phyloP scores from a whole-genome alignment of 805 yeast species.

The Metschnikowia noctiluminum region DNA sequence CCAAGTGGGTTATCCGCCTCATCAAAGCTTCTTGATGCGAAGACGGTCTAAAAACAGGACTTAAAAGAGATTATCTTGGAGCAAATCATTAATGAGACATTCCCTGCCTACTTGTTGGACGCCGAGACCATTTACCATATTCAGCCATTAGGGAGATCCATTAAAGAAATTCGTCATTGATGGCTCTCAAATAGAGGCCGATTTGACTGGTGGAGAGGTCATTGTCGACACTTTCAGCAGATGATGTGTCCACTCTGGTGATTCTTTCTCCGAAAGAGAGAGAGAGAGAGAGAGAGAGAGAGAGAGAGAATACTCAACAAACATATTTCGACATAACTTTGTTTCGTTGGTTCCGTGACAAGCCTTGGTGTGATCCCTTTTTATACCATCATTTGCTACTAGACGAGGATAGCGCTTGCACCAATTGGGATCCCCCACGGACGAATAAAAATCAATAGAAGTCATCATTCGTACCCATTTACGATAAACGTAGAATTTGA shows the following conservation, averaged over 20 bases:
- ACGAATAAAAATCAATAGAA: constrained; percentile 27
- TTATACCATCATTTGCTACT: constrained; percentile 10
- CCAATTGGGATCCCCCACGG: constrained; percentile 50
- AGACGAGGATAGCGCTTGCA: constrained; percentile 35
- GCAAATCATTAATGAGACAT: constrained; percentile 86
- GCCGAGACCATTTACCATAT: constrained; percentile 96
- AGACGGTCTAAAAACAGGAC: constrained; percentile 89
- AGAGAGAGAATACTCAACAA: no score
- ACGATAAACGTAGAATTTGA: no score
- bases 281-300: no score
- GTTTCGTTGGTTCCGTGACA: constrained; percentile 14
- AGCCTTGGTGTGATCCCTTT: constrained; percentile 16
- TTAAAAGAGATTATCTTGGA: constrained; percentile 73
- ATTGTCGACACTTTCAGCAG: constrained; percentile 99
- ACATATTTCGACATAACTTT: constrained; percentile 25
- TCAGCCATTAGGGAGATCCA: constrained; percentile 99
- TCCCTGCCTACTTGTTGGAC: constrained; percentile 86
- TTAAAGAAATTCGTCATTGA: constrained; percentile 99
- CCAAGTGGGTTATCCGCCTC: no score
- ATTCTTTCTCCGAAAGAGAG: constrained; percentile 95
- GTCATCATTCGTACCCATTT: constrained; percentile 4
- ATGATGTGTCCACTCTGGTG: constrained; percentile 99
- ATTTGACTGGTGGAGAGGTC: constrained; percentile 98
- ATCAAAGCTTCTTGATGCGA: no score
- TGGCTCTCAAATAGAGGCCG: constrained; percentile 99